These are phyloP conservation scores for Pichia cephalocereana DNA, from an alignment of 805 yeast species.

Conservation along the genomic window DNA sequence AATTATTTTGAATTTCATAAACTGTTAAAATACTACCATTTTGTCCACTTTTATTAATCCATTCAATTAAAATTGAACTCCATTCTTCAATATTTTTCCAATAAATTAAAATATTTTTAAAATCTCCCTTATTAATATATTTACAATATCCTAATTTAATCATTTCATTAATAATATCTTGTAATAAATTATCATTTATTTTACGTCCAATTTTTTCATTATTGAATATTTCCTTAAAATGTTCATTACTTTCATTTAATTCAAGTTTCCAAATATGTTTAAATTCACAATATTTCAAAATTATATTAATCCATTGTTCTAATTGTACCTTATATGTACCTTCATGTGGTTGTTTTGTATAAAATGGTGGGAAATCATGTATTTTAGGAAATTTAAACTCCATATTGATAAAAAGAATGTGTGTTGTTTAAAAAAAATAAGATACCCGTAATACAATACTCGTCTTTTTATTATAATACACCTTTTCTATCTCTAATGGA, in stretches of 20 bases:
- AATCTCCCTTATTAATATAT: too few relatives aligned
- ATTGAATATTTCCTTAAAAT: not conserved
- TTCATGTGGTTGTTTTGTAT: constrained; percentile 79
- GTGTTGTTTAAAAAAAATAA: too few relatives aligned
- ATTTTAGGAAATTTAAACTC: constrained; percentile 34
- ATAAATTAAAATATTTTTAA: not conserved
- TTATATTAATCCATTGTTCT: constrained; percentile 63
- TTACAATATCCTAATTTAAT: not conserved
- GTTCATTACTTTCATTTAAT: not conserved
- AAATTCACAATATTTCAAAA: constrained; percentile 51
- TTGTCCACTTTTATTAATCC: not conserved
- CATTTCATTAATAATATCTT: not conserved
- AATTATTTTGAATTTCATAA: too few relatives aligned
- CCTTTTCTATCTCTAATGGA: too few relatives aligned
- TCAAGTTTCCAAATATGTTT: constrained; percentile 46
- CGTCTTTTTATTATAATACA: too few relatives aligned
- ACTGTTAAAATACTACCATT: not conserved
- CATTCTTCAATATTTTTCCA: not conserved
- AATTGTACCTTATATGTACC: constrained; percentile 71
- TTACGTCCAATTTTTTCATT: not conserved
- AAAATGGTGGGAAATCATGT: constrained; percentile 81
- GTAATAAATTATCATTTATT: not conserved
- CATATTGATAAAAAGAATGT: not conserved
- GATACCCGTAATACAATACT: not conserved
- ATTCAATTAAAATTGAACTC: not conserved